These are phyloP conservation scores for Rhizophagus clarus DNA, from an alignment of 192 early-diverging fungal genomes.

Conservation along the genomic window DNA sequence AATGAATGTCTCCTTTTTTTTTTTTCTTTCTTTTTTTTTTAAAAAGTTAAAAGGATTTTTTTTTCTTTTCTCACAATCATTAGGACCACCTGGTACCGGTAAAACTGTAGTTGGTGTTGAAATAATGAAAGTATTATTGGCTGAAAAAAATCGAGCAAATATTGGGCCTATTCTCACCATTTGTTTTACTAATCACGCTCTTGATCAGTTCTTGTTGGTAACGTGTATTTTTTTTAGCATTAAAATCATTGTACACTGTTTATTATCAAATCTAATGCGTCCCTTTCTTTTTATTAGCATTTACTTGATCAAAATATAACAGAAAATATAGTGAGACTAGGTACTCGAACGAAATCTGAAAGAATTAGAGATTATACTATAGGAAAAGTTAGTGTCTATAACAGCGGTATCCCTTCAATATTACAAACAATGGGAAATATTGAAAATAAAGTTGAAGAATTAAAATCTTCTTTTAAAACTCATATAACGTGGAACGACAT, in stretches of 20 bases:
- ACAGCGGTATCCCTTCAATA: background rate
- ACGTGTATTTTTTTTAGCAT: background rate
- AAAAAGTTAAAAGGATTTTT: too few relatives aligned
- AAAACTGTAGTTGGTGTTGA: constrained; percentile 59
- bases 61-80: too few relatives aligned
- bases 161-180: constrained; percentile 53
- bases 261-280: too few relatives aligned
- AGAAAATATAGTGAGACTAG: constrained; percentile 50
- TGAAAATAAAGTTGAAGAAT: constrained; percentile 1
- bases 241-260: too few relatives aligned
- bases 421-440: background rate
- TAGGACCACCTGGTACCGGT: constrained; percentile 51
- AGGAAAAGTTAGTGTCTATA: background rate
- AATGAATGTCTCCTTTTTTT: too few relatives aligned
- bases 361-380: constrained; percentile 29
- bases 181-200: constrained; percentile 64
- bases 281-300: background rate
- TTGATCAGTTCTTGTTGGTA: constrained; percentile 60
- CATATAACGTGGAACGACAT: constrained; percentile 32
- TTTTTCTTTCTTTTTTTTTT: too few relatives aligned
- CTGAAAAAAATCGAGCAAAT: constrained; percentile 33
- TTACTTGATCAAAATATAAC: constrained; percentile 38
- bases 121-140: constrained; percentile 44
- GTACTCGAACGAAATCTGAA: constrained; percentile 42
- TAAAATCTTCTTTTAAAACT: constrained; percentile 21